Base-by-base conservation (phyloP, 2,329 filamentous ascomycete species). In the Escovopsis sp. region DNA sequence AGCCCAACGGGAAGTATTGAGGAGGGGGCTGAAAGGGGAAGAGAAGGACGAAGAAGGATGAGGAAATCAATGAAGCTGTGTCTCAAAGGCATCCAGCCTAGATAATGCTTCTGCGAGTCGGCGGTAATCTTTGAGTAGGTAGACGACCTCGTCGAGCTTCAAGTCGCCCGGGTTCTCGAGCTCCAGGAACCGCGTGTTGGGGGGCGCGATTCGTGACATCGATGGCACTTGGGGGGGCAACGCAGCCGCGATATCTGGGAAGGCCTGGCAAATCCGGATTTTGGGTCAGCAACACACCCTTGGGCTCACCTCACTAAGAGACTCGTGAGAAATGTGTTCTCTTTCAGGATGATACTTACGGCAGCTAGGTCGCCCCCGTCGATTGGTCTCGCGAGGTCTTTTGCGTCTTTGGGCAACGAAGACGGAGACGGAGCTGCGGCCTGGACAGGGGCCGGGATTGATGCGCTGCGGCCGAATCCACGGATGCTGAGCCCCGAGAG, bases 401-500 rank as follows among this genome's bases (percentile, higher is more conserved):
- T 59, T 11, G 62, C 44, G 19, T 23, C 44, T 18, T 45, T 45
- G 3, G 15, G 12, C 12, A 12, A 12, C 6, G 36, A 12, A 38
- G 36, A 19, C 12, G 18, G 7, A 7, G 15, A 8, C 12, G 38
- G 26, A 26, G 39, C 18, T n/a, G 38, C 12, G 12, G 70, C 15
- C 15, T 15, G 62, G 9, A 60, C 49, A 18, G 58, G 46, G 1
- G 59, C 47, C 3, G 58, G 53, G 7, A 58, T 59, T 8, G 66
- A 18, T 66, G 60, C 19, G 66, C 61, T 61, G 41, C 81, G 68
- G 1, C 85, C 83, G 52, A 94, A 89, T 1, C 79, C 80, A 43
- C 82, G 77, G 51, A 93, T 73, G 43, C 74, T 73, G 56, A 91
- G 86, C 32, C 78, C 67, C 1, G 82, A 77, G 41, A 94, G 74